phyloP scores from a whole-genome alignment of 164 flowering plant species.

The Umbilicus rupestris region DNA sequence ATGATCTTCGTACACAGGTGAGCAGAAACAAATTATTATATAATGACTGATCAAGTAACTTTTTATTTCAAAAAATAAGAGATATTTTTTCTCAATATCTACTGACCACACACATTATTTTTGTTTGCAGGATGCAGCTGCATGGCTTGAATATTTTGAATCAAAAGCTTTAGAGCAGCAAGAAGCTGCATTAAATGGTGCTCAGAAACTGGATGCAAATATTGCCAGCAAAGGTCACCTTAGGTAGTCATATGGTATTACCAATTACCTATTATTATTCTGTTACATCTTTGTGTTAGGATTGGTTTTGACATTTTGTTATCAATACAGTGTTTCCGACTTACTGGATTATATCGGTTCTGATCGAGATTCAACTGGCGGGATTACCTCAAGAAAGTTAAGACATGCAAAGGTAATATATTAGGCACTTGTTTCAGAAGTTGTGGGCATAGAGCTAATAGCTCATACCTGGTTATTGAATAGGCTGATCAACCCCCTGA shows the following conservation, averaged over 20 bases:
- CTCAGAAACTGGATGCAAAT: constrained; percentile 79
- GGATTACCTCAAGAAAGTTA: constrained; percentile 47
- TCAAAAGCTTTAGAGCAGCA: constrained; percentile 84
- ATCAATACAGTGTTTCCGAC: constrained; percentile 72
- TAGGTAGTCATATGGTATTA: constrained; percentile 59
- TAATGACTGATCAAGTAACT: neutral
- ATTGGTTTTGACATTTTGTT: neutral
- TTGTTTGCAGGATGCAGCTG: constrained; percentile 76
- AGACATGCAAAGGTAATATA: constrained; percentile 60
- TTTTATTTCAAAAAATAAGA: neutral
- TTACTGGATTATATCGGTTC: constrained; percentile 86
- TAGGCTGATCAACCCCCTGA: constrained; percentile 1
- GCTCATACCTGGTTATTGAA: neutral
- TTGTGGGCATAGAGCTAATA: neutral
- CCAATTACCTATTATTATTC: constrained; percentile 19
- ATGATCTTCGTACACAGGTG: constrained; percentile 91
- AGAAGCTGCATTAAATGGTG: constrained; percentile 81
- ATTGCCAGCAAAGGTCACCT: constrained; percentile 97
- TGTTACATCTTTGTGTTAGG: neutral
- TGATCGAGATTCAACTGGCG: constrained; percentile 51
- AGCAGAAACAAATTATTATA: neutral
- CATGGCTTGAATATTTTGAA: constrained; percentile 93
- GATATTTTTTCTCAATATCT: neutral
- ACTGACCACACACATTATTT: neutral
- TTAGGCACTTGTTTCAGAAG: neutral